Evolutionary conservation across 73 alveolate species (phyloP).

Genomic region (Paraurostyla sp.): DNA sequence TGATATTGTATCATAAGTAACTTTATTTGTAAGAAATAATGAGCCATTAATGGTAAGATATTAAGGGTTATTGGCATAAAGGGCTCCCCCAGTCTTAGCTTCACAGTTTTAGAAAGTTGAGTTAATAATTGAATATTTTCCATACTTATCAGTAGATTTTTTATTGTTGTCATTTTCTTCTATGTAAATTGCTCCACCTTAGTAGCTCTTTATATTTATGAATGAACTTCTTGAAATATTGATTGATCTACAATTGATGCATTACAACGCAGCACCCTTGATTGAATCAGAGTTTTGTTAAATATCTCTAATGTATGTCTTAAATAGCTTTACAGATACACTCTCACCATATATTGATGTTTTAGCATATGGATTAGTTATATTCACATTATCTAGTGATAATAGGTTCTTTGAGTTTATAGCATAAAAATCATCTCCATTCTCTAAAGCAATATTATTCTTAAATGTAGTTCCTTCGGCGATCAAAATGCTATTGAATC

Average conservation of each 20-base stretch:
- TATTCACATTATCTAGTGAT: neutral
- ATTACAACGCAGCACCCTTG: neutral
- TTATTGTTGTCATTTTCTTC: neutral
- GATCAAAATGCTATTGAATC: neutral
- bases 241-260: neutral
- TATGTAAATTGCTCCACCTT: constrained; percentile 13
- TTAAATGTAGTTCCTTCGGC: neutral
- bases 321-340: neutral
- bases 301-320: neutral
- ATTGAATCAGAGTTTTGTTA: neutral
- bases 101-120: neutral
- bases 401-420: neutral
- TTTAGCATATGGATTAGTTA: neutral
- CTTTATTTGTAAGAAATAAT: too few relatives aligned
- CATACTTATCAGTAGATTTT: neutral
- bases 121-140: neutral
- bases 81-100: neutral
- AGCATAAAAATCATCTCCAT: constrained; percentile 39
- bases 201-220: neutral
- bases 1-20: too few relatives aligned
- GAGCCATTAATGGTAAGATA: too few relatives aligned
- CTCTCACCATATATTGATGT: neutral
- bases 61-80: too few relatives aligned
- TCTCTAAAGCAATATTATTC: neutral
- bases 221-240: neutral